A percentile compares a stretch with the other conserved stretches of the same genome.
Conservation (phyloP, 192 early-diverging fungal genomes). For the Backusella macrospora region DNA sequence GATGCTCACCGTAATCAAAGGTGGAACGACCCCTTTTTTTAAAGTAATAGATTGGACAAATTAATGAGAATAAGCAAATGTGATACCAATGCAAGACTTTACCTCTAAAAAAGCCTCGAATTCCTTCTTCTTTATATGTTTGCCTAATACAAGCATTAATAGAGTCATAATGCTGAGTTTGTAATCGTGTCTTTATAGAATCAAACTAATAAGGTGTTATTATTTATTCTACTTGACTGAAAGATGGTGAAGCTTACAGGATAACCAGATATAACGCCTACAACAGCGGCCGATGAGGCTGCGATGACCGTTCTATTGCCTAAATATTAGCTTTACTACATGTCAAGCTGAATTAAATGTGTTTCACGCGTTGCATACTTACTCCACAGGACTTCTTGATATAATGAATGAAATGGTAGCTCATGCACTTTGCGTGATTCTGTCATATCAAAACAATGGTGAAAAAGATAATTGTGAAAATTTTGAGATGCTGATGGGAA, state of each 20-base stretch:
- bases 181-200: constrained; percentile 96
- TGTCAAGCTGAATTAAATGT: constrained; percentile 4
- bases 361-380: not conserved
- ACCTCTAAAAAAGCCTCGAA: constrained; percentile 87
- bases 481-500: not conserved
- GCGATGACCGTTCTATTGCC: constrained; percentile 65
- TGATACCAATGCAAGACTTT: not conserved
- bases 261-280: constrained; percentile 68
- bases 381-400: constrained; percentile 14
- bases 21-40: constrained; percentile 67
- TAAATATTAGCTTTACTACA: constrained; percentile 21
- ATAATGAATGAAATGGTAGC: constrained; percentile 7
- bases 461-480: not conserved
- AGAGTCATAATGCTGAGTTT: constrained; percentile 86
- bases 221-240: not conserved
- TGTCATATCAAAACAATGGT: not conserved
- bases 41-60: not conserved
- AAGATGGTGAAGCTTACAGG: constrained; percentile 45
- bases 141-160: constrained; percentile 72
- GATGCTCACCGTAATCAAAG: constrained; percentile 79
- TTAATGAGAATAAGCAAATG: not conserved
- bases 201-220: constrained; percentile 66
- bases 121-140: constrained; percentile 80
- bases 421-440: constrained; percentile 12
- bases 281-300: constrained; percentile 71